Percentiles rank a stretch among this genome's conserved stretches.
These are phyloP conservation scores for Jasminum sambac DNA, from an alignment of 257 asterid genomes.

Conservation along the genomic window DNA sequence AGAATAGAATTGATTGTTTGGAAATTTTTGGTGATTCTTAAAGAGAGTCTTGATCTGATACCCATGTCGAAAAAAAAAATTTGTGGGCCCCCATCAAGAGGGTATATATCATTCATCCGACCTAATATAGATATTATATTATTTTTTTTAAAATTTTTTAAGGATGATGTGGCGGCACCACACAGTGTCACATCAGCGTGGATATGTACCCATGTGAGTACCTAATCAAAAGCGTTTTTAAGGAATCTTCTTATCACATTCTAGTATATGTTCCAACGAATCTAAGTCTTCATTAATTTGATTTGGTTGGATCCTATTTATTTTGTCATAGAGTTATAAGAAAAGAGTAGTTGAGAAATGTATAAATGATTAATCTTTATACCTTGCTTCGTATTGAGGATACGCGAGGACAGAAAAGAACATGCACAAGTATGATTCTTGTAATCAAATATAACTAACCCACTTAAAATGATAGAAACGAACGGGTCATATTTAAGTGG, in stretches of 20 bases:
- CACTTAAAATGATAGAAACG: neutral
- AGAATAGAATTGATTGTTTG: too few species aligned
- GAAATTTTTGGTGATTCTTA: too few species aligned
- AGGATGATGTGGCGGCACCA: too few species aligned
- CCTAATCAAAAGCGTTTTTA: too few species aligned
- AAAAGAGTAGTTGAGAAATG: neutral
- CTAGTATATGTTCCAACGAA: neutral
- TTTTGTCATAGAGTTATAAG: neutral
- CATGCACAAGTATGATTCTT: neutral
- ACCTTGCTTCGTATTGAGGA: conserved; percentile 2
- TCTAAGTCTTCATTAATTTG: neutral
- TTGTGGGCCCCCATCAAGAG: too few species aligned
- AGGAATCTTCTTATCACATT: neutral
- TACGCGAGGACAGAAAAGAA: neutral
- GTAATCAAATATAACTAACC: neutral
- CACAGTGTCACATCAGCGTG: too few species aligned
- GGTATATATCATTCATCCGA: too few species aligned
- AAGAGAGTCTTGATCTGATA: too few species aligned
- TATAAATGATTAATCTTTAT: conserved; percentile 5
- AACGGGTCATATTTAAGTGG: neutral
- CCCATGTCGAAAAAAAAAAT: too few species aligned
- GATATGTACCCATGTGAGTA: too few species aligned
- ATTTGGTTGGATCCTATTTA: neutral
- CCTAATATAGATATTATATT: too few species aligned
- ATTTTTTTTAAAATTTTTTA: too few species aligned